These are phyloP conservation scores for Polygonum aviculare DNA, from an alignment of 148 eudicot genomes.

Conservation along the genomic window DNA sequence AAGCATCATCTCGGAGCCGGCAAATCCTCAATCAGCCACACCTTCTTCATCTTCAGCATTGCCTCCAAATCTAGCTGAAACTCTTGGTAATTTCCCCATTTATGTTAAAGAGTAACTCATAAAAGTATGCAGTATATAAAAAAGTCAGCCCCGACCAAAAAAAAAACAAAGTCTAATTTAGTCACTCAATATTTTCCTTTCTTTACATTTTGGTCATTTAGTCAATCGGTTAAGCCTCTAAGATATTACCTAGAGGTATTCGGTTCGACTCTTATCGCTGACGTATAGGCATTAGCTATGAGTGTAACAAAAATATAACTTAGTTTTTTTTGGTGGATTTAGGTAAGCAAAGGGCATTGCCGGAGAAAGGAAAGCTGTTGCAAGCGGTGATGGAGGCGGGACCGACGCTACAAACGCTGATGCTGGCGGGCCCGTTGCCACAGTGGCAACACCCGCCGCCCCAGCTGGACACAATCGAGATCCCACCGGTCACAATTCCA, in stretches of 20 bases:
- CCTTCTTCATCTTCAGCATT: conserved; percentile 15
- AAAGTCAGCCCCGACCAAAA: too few species aligned
- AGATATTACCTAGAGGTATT: too few species aligned
- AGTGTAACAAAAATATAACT: neutral
- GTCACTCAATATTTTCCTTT: neutral
- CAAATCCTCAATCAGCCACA: neutral
- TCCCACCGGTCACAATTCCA: conserved; percentile 52
- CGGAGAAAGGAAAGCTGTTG: conserved; percentile 72
- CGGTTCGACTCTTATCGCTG: too few species aligned
- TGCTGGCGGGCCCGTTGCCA: conserved; percentile 79
- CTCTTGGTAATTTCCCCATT: neutral
- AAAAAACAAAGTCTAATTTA: too few species aligned
- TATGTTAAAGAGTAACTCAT: too few species aligned
- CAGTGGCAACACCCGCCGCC: conserved; percentile 97
- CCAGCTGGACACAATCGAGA: conserved; percentile 55
- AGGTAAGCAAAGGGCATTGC: conserved; percentile 39
- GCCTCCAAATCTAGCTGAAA: conserved; percentile 1
- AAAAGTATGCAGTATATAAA: too few species aligned
- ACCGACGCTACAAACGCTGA: conserved; percentile 73
- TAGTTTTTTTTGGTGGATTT: conserved; percentile 14
- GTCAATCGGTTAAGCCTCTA: too few species aligned
- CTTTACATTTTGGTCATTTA: too few species aligned
- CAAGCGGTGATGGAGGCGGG: conserved; percentile 88
- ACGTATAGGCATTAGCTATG: neutral
- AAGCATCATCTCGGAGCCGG: conserved; percentile 21